A percentile compares a stretch with the other conserved stretches of the same genome.
These are phyloP conservation scores for Artemisia annua DNA, from an alignment of 129 eudicot species.

Conservation along the genomic window DNA sequence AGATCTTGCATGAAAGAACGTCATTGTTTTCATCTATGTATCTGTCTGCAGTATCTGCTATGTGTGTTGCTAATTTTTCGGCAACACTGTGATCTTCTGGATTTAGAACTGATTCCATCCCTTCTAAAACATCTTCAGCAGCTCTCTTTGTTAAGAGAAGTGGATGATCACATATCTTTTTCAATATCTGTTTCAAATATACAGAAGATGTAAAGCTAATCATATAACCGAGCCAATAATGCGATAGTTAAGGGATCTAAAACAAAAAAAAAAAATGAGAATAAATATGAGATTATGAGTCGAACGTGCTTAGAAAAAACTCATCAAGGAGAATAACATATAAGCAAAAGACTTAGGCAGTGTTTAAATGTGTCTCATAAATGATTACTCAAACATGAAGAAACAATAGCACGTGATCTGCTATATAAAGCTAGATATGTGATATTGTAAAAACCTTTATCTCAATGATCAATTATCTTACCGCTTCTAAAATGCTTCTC, in stretches of 20 bases:
- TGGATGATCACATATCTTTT: slow-evolving; percentile 98
- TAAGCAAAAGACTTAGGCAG: background rate
- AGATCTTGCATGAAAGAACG: slow-evolving; percentile 81
- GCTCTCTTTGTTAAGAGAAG: slow-evolving; percentile 88
- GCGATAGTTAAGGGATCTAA: background rate
- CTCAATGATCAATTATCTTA: no score
- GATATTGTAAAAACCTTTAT: no score
- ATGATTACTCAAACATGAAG: no score
- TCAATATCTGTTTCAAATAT: slow-evolving; percentile 56
- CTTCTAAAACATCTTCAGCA: slow-evolving; percentile 94
- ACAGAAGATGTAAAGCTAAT: background rate
- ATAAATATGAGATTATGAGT: no score
- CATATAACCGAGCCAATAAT: background rate
- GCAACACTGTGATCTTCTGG: slow-evolving; percentile 75
- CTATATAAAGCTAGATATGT: no score
- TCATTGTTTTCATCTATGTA: slow-evolving; percentile 55
- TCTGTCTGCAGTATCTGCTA: slow-evolving; percentile 67
- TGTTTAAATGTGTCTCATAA: no score
- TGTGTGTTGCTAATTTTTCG: slow-evolving; percentile 82
- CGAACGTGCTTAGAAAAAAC: no score
- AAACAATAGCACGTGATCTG: no score
- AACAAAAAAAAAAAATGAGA: background rate
- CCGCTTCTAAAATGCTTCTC: no score
- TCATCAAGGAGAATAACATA: background rate
- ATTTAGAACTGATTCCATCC: slow-evolving; percentile 73